Base-by-base conservation (phyloP, 768 basidiomycete genomes). In the Cystobasidium tubakii region DNA sequence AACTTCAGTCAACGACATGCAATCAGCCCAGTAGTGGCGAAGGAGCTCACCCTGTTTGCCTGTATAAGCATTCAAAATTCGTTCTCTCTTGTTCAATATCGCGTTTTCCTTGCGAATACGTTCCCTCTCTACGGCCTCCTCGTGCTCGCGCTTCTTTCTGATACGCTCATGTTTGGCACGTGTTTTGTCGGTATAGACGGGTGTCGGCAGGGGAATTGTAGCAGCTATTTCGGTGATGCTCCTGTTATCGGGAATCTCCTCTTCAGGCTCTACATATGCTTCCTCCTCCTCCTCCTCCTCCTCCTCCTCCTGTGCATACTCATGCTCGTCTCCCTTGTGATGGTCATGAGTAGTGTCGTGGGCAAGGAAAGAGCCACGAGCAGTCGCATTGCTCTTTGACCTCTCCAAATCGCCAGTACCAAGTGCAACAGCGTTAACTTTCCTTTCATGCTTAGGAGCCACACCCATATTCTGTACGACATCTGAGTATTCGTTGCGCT, bases 71-170 rank as follows among this genome's bases (percentile, higher is more conserved):
- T 33, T 60, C 69, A 71, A 10, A 39, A 71, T 71, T 15, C 55
- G 7, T 15, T 71, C 69, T 42, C 69, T 46, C 55, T 71, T 71
- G 13, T 33, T 34, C 1, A 71, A 34, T 3, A 71, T 12, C 9
- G 60, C 69, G 34, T 34, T 34, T 25, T 71, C 69, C 29, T 36
- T 55, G 33, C 69, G 50, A 13, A 57, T 44, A 27, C 55, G 53
- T 25, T 71, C 69, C 54, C 54, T 55, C 54, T 71, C 55, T 2
- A 71, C 54, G 21, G 34, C 29, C n/a, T 55, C 69, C 43, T 71
- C 69, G 39, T 71, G 44, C 34, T 71, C 69, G 12, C 55, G 50
- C 69, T 71, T 55, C 69, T 71, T 71, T 27, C 69, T 29, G 46
- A 27, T 54, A 6, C 55, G 53, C 31, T 71, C 69, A 27, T 57